These are phyloP conservation scores for Xerocomus potaroensis DNA, from an alignment of 768 basidiomycete species.

Conservation along the genomic window DNA sequence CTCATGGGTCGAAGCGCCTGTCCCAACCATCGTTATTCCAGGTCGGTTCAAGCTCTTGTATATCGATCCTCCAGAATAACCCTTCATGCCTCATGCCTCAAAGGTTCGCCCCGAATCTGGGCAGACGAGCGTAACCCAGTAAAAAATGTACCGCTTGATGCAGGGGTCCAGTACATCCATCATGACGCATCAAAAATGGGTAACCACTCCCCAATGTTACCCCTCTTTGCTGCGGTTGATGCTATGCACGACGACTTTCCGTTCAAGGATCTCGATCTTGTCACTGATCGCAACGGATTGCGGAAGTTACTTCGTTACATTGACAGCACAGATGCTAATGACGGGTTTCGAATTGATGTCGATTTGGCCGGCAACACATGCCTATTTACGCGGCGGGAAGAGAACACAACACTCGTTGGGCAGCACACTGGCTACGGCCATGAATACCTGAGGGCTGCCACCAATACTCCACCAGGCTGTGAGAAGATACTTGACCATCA, in stretches of 20 bases:
- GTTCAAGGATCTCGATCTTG: slow-evolving; percentile 36
- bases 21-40: slow-evolving; percentile 51
- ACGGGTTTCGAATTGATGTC: slow-evolving; percentile 63
- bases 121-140: slow-evolving; percentile 43
- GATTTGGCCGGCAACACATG: slow-evolving; percentile 60
- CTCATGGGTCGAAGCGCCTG: slow-evolving; percentile 42
- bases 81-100: too few relatives aligned
- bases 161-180: slow-evolving; percentile 46
- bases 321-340: slow-evolving; percentile 19
- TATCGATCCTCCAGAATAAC: neutral
- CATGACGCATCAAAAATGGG: slow-evolving; percentile 50
- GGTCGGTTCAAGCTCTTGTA: slow-evolving; percentile 28
- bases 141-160: slow-evolving; percentile 51
- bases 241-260: slow-evolving; percentile 26
- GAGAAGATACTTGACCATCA: slow-evolving; percentile 53
- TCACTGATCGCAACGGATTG: slow-evolving; percentile 65
- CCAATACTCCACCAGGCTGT: slow-evolving; percentile 45
- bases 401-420: slow-evolving; percentile 10
- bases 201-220: slow-evolving; percentile 40
- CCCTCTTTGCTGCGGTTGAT: slow-evolving; percentile 59
- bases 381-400: slow-evolving; percentile 57
- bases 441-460: slow-evolving; percentile 58
- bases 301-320: slow-evolving; percentile 60
- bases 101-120: slow-evolving; percentile 64
- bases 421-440: slow-evolving; percentile 47